Conservation (phyloP, 306 rosid genomes). For the Corylus americana region DNA sequence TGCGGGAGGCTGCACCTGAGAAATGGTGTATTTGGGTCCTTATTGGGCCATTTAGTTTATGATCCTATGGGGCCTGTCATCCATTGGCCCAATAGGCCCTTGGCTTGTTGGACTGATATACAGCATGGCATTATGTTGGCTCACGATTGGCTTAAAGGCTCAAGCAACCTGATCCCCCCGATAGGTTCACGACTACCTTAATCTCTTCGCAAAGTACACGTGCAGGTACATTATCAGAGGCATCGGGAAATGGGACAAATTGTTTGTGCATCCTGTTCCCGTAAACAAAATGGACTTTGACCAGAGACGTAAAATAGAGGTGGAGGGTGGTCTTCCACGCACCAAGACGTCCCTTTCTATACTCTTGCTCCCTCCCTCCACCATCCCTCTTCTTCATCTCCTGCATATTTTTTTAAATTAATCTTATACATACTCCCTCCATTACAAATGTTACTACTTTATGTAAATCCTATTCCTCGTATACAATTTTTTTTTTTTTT, state of each 20-base stretch:
- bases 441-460: no score
- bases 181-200: no score
- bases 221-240: slow-evolving; percentile 32
- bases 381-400: background rate
- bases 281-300: slow-evolving; percentile 10
- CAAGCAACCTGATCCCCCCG: no score
- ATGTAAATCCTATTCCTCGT: no score
- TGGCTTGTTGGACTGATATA: no score
- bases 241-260: background rate
- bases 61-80: no score
- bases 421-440: background rate
- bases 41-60: no score
- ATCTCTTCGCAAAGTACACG: slow-evolving; percentile 3
- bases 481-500: no score
- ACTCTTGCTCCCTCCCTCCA: background rate
- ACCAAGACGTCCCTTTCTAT: slow-evolving; percentile 5
- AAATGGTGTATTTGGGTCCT: no score
- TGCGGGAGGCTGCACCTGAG: no score
- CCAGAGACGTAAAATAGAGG: background rate
- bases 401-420: background rate
- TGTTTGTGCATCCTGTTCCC: background rate
- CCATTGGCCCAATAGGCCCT: no score
- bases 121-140: background rate
- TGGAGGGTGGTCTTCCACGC: slow-evolving; percentile 26
- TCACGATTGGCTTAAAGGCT: no score